Evolutionary conservation across 768 basidiomycete species (phyloP).

Genomic region (Kwoniella dejecticola): DNA sequence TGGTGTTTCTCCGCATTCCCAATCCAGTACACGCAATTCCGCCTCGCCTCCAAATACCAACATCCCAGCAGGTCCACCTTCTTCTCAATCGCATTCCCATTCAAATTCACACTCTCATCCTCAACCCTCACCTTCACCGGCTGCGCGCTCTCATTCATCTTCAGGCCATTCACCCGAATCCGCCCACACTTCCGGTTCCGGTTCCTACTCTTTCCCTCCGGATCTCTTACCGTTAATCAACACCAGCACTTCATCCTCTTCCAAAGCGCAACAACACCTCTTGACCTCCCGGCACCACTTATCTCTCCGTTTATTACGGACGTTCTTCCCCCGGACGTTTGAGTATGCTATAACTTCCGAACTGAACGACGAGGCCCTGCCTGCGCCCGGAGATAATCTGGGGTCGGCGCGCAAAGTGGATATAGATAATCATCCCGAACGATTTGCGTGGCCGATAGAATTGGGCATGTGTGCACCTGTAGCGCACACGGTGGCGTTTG

Average conservation of each 20-base stretch:
- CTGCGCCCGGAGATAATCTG: constrained; percentile 38
- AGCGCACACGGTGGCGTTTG: constrained; percentile 41
- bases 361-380: constrained; percentile 35
- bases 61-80: not conserved
- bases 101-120: too few relatives aligned
- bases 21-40: too few relatives aligned
- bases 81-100: not conserved
- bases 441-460: constrained; percentile 50
- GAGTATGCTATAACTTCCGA: constrained; percentile 37
- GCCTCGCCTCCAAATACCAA: too few relatives aligned
- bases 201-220: constrained; percentile 6
- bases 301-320: constrained; percentile 24
- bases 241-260: constrained; percentile 21
- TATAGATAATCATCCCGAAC: constrained; percentile 25
- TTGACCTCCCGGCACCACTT: constrained; percentile 41
- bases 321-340: constrained; percentile 38
- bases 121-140: constrained; percentile 26
- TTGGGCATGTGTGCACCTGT: constrained; percentile 43
- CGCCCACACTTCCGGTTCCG: not conserved
- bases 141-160: not conserved
- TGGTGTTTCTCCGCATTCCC: too few relatives aligned
- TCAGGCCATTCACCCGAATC: constrained; percentile 21
- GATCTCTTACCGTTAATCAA: constrained; percentile 38
- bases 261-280: constrained; percentile 24
- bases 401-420: constrained; percentile 41